phyloP scores from a whole-genome alignment of 805 yeast species.

The Wickerhamomyces bisporus region DNA sequence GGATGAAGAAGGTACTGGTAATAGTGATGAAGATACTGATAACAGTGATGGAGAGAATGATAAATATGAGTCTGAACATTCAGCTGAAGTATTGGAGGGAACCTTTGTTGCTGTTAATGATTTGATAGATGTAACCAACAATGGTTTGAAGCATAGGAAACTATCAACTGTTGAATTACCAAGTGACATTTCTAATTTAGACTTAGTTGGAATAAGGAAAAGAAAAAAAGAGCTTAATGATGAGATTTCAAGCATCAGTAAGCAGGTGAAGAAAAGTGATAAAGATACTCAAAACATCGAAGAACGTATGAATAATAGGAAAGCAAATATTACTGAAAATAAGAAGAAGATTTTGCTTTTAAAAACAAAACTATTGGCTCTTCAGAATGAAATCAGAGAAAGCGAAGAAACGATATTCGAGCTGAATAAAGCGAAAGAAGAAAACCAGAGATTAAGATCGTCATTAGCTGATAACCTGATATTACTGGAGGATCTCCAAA shows the following conservation, averaged over 20 bases:
- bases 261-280: not conserved
- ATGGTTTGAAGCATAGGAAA: constrained; percentile 6
- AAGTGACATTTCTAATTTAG: constrained; percentile 1
- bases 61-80: constrained; percentile 6
- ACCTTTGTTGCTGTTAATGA: too few relatives aligned
- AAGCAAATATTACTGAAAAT: not conserved
- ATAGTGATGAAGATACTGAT: not conserved
- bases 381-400: not conserved
- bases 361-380: not conserved
- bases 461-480: constrained; percentile 8
- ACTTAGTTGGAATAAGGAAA: constrained; percentile 2
- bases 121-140: too few relatives aligned
- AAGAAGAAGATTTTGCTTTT: not conserved
- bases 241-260: not conserved
- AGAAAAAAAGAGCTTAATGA: not conserved
- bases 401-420: not conserved
- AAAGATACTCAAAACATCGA: not conserved
- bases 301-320: not conserved
- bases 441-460: constrained; percentile 4
- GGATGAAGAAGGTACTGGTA: constrained; percentile 9
- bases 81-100: constrained; percentile 4
- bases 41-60: not conserved
- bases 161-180: constrained; percentile 1
- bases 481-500: constrained; percentile 9
- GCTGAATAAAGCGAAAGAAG: constrained; percentile 2